Evolutionary conservation across 345 rosid genomes (phyloP).

Genomic region (Linum usitatissimum): DNA sequence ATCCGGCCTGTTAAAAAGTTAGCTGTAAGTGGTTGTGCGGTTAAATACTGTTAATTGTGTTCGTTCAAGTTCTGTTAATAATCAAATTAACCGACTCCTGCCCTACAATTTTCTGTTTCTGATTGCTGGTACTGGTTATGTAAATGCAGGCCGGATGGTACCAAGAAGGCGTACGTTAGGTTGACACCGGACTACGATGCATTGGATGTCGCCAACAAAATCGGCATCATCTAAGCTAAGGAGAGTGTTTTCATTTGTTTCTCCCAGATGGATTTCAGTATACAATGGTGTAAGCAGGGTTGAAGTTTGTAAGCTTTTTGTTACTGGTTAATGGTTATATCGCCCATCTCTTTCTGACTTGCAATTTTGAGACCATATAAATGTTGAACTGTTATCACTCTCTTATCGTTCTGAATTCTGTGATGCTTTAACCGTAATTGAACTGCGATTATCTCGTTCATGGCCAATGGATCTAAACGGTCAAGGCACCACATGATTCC

Average conservation of each 20-base stretch:
- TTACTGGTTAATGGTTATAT: neutral
- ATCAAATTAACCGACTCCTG: no score
- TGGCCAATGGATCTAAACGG: no score
- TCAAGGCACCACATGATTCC: no score
- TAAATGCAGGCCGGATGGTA: constrained; percentile 75
- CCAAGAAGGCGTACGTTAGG: constrained; percentile 89
- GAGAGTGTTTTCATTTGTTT: neutral
- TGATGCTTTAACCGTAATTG: no score
- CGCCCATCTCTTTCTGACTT: neutral
- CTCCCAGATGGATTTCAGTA: neutral
- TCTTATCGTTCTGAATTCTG: neutral
- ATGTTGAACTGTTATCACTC: neutral
- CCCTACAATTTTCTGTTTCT: no score
- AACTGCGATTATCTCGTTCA: no score
- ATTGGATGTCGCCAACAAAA: constrained; percentile 94
- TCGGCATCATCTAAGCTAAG: constrained; percentile 62
- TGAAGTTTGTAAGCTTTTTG: neutral
- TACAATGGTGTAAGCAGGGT: constrained; percentile 6
- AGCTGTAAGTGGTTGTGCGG: no score
- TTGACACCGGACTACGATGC: constrained; percentile 88
- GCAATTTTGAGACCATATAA: neutral
- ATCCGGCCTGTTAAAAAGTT: no score
- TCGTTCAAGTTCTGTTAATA: no score
- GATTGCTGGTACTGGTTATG: neutral
- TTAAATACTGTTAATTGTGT: no score